These are phyloP conservation scores for Phylloporus sp. DNA, from an alignment of 768 basidiomycete genomes.

Conservation along the genomic window DNA sequence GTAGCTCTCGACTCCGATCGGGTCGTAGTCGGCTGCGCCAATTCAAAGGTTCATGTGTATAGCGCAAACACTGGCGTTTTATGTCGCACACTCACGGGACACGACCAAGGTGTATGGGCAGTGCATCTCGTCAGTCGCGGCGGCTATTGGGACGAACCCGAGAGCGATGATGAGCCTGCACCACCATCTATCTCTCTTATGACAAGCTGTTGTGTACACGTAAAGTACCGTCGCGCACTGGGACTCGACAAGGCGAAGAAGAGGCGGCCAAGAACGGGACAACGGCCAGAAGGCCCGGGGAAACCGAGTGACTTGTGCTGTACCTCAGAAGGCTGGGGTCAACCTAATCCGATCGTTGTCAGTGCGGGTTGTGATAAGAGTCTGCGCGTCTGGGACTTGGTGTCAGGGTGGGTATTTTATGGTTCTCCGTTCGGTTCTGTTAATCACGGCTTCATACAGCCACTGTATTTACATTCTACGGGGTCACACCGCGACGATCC, in stretches of 20 bases:
- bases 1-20: slow-evolving; percentile 78
- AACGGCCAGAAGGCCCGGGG: slow-evolving; percentile 16
- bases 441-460: slow-evolving; percentile 23
- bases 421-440: neutral
- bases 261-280: slow-evolving; percentile 19
- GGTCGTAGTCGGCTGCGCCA: slow-evolving; percentile 87
- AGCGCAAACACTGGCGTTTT: slow-evolving; percentile 73
- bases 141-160: slow-evolving; percentile 37
- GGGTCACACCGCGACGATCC: slow-evolving; percentile 87
- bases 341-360: slow-evolving; percentile 75
- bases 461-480: slow-evolving; percentile 72
- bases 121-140: slow-evolving; percentile 71
- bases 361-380: slow-evolving; percentile 92
- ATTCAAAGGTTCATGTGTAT: slow-evolving; percentile 80
- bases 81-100: slow-evolving; percentile 73
- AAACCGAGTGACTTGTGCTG: slow-evolving; percentile 53
- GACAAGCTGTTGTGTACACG: slow-evolving; percentile 25
- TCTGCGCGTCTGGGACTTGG: slow-evolving; percentile 88
- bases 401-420: slow-evolving; percentile 58
- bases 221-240: slow-evolving; percentile 43
- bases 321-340: slow-evolving; percentile 85
- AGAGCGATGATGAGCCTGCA: slow-evolving; percentile 8
- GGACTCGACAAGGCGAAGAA: slow-evolving; percentile 37
- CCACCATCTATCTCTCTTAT: neutral
- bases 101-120: slow-evolving; percentile 90